Evolutionary conservation across 257 asterid genomes (phyloP), one percentile per base, ranked within the genome.

Genomic region (Anisodus tanguticus): DNA sequence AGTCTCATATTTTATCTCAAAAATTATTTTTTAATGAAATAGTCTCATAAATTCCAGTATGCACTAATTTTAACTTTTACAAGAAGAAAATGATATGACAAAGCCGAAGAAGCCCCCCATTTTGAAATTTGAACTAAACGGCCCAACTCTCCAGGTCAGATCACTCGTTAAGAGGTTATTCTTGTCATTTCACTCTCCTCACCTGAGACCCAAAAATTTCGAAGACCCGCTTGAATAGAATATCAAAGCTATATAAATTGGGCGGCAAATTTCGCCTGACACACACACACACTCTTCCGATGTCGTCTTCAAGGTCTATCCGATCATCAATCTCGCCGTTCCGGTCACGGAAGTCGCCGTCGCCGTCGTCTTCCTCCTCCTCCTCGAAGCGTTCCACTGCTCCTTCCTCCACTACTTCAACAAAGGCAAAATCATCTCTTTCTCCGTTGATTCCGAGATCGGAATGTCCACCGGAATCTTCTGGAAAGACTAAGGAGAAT

Each of bases 401-500:
- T 31, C 35, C 35, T 31, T 31, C 35, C 7, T 86, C 87, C 3
- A 49, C 89, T 12, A 80, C 84, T 54, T 47, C 83, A 8, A 22
- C 43, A 1, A 31, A 31, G 35, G 31, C 86, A 51, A 83, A 72
- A 55, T 74, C 64, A 68, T 78, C 84, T 77, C 71, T 72, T 37
- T 37, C 85, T 58, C 60, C 82, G 62, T 15, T 88, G 6, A 85
- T 43, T 31, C 35, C 86, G 68, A 70, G 80, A 85, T 83, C 82
- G 83, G 84, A 84, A 83, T 26, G 68, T 51, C 53, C 86, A 66
- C 59, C 83, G 17, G 77, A 85, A 37, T 64, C 89, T 84, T 86
- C 87, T 49, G 71, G 84, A 54, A 91, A 91, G 78, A 85, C 89
- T 59, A 93, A 90, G 66, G 98, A 94, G 66, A 94, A 91, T 86